Evolutionary conservation across 75 land plant genomes (phyloP).

Genomic region (Selaginella moellendorffii): DNA sequence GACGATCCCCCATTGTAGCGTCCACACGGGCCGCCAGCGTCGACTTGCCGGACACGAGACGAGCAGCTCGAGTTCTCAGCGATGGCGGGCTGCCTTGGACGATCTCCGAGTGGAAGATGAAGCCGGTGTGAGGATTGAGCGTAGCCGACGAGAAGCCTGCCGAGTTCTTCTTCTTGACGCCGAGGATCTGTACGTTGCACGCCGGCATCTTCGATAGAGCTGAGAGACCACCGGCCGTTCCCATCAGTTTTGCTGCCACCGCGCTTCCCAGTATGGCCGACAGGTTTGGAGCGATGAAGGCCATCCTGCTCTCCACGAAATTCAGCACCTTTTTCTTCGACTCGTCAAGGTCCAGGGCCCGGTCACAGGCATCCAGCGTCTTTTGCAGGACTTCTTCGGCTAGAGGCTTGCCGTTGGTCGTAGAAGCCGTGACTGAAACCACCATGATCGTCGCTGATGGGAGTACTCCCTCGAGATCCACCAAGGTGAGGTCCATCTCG

Average conservation of each 20-base stretch:
- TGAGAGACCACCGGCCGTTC: constrained; percentile 81
- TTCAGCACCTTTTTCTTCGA: constrained; percentile 86
- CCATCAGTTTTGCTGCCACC: constrained; percentile 97
- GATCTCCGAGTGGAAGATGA: constrained; percentile 78
- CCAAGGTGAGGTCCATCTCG: constrained; percentile 83
- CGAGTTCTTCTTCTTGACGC: constrained; percentile 68
- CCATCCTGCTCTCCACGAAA: constrained; percentile 96
- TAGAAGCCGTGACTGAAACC: constrained; percentile 87
- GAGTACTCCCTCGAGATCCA: constrained; percentile 84
- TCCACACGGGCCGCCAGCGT: constrained; percentile 92
- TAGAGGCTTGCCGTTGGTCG: constrained; percentile 92
- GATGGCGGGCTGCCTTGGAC: constrained; percentile 88
- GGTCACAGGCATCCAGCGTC: constrained; percentile 87
- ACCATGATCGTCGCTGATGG: constrained; percentile 97
- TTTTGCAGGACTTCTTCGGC: constrained; percentile 69
- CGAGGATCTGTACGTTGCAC: constrained; percentile 80
- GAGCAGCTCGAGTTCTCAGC: constrained; percentile 65
- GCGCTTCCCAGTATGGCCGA: constrained; percentile 93
- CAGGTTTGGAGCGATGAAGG: constrained; percentile 87
- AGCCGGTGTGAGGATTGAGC: constrained; percentile 70
- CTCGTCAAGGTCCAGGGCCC: constrained; percentile 74
- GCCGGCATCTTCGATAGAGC: constrained; percentile 92
- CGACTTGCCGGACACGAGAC: constrained; percentile 76
- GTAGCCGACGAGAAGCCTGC: constrained; percentile 84
- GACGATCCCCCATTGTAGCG: constrained; percentile 68